Conservation (phyloP, 148 eudicot genomes). For the Drosera capensis region DNA sequence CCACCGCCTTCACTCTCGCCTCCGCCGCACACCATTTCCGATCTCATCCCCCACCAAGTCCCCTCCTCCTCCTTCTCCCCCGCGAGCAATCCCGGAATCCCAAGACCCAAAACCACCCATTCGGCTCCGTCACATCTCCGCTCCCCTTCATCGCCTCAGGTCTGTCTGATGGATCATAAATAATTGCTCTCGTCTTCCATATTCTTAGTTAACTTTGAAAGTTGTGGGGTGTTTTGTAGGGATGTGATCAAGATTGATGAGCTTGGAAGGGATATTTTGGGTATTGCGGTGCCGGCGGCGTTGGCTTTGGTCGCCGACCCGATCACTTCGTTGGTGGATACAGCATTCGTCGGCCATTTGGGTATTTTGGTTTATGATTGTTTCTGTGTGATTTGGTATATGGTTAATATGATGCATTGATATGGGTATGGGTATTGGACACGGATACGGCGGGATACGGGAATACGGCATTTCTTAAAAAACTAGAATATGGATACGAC, state of each 20-base stretch:
- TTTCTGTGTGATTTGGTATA: background rate
- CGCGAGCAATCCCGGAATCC: background rate
- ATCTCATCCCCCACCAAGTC: too few relatives aligned
- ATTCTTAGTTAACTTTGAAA: background rate
- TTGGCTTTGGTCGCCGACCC: constrained; percentile 94
- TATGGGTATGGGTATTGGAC: too few relatives aligned
- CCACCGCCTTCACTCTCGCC: too few relatives aligned
- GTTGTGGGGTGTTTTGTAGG: constrained; percentile 12
- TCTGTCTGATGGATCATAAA: background rate
- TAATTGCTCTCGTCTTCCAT: background rate
- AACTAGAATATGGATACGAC: too few relatives aligned
- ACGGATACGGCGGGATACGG: too few relatives aligned
- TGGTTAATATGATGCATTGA: background rate
- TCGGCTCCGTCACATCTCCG: background rate
- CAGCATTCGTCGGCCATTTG: constrained; percentile 90
- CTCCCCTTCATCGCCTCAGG: background rate
- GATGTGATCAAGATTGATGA: constrained; percentile 43
- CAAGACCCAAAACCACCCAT: background rate
- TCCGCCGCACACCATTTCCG: too few relatives aligned
- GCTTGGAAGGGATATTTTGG: constrained; percentile 54
- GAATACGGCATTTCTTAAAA: too few relatives aligned
- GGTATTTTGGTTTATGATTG: constrained; percentile 20
- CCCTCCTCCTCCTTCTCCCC: too few relatives aligned
- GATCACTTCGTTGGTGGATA: constrained; percentile 62
- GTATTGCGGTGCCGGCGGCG: constrained; percentile 77